These are phyloP conservation scores for Coffea canephora DNA, from an alignment of 257 asterid species.

Conservation along the genomic window DNA sequence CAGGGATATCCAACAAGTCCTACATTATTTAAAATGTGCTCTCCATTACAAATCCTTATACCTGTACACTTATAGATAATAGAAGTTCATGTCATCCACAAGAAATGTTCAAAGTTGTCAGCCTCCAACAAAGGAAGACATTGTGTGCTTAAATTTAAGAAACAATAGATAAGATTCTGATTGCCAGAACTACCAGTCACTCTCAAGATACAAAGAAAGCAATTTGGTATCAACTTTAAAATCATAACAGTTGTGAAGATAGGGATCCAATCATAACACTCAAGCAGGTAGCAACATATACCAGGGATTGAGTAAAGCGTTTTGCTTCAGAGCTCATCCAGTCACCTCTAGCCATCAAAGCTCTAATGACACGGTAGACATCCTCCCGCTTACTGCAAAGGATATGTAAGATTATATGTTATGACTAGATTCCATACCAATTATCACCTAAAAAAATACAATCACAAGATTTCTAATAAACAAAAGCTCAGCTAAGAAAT, in stretches of 20 bases:
- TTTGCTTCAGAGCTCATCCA: conserved; percentile 65
- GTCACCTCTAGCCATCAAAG: conserved; percentile 63
- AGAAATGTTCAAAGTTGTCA: background rate
- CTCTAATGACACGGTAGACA: conserved; percentile 80
- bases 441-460: background rate
- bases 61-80: background rate
- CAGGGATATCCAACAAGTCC: background rate
- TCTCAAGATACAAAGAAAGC: background rate
- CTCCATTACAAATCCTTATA: background rate
- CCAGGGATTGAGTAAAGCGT: conserved; percentile 64
- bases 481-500: background rate
- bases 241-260: background rate
- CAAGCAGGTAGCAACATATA: conserved; percentile 35
- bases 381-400: conserved; percentile 80
- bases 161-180: background rate
- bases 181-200: background rate
- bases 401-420: conserved; percentile 16
- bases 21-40: background rate
- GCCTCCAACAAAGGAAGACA: background rate
- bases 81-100: background rate
- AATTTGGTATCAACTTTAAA: background rate
- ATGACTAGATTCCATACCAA: background rate
- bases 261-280: background rate
- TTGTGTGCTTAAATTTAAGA: background rate
- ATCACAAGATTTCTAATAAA: background rate